Evolutionary conservation across 2,329 filamentous ascomycete genomes (phyloP), one percentile per base, ranked within the genome.

Genomic region (Xylariaceae sp.): DNA sequence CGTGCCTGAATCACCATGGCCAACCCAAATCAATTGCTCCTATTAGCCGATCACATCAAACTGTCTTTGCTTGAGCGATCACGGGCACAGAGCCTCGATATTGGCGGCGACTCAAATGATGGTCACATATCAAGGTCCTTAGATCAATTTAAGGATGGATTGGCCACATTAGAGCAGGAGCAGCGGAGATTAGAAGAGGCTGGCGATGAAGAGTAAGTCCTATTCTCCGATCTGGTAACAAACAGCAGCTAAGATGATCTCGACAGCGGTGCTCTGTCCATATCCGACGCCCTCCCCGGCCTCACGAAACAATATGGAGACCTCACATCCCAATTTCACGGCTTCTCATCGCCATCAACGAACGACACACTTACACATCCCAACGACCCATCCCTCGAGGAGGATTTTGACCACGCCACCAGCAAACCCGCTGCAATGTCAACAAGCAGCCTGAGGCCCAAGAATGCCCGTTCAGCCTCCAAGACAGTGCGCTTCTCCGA

Each of bases 11-110:
- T 25, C 54, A 62, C 49, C 61, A 79, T 79, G 76, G 70, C 75
- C 52, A 83, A 77, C 56, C 69, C 78, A 32, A 83, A 82, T 61
- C 91, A 96, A 67, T 84, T 97, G 56, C 89, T 91, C 65, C 85
- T 97, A 43, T 82, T 97, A 47, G 89, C 91, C 61, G 93, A 98
- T 71, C 92, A 97, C 69, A 88, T 97, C 75, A 96, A 97, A 70
- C 81, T 97, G 50, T 95, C 91, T 12, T 78, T 98, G 14, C 82
- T 97, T 21, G 93, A 97, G 72, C 83, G 92, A 47, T 85, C 95
- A 70, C 84, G 92, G 47, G 89, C 91, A 39, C 82, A 88, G 59
- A 86, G 83, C 12, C 77, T 95, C 36, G 83, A 89, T 56, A 79
- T 95, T 45, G 81, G 89, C 48, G 81, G 81, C 40, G 86, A 86